phyloP scores from a whole-genome alignment of 441 rosid genomes.

The Euphorbia celastroides region DNA sequence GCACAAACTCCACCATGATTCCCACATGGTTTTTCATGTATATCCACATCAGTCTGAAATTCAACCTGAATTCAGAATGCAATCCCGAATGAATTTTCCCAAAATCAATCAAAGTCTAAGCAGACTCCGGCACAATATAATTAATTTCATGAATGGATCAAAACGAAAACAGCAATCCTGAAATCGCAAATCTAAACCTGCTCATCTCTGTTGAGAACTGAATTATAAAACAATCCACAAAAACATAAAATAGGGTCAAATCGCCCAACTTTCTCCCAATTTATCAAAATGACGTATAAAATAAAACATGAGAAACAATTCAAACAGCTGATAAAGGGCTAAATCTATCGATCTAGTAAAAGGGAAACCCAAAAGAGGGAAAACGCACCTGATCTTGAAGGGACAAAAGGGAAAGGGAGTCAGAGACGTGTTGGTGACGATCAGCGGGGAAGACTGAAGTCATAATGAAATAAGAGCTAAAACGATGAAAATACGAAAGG shows the following conservation, averaged over 20 bases:
- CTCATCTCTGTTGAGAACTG: not conserved
- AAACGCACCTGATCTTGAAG: slow-evolving; percentile 34
- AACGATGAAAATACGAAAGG: not conserved
- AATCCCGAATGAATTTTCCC: not conserved
- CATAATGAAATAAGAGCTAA: slow-evolving; percentile 23
- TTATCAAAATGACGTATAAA: too few species aligned
- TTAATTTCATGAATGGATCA: not conserved
- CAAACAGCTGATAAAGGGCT: not conserved
- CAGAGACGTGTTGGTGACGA: slow-evolving; percentile 16
- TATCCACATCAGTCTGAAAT: slow-evolving; percentile 23
- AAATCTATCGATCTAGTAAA: not conserved
- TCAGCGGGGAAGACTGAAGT: slow-evolving; percentile 26
- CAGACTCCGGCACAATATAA: not conserved
- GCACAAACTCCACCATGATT: slow-evolving; percentile 55
- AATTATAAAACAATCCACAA: not conserved
- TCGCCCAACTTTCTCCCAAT: not conserved
- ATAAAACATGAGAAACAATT: not conserved
- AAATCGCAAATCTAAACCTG: not conserved
- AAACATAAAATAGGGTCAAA: not conserved
- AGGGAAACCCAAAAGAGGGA: not conserved
- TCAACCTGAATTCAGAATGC: slow-evolving; percentile 29
- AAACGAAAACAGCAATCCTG: not conserved
- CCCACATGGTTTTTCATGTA: slow-evolving; percentile 29
- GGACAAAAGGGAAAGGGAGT: slow-evolving; percentile 21
- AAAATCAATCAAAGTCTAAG: not conserved